Evolutionary conservation across 164 flowering plant genomes (phyloP).

Genomic region (Berberis thunbergii): DNA sequence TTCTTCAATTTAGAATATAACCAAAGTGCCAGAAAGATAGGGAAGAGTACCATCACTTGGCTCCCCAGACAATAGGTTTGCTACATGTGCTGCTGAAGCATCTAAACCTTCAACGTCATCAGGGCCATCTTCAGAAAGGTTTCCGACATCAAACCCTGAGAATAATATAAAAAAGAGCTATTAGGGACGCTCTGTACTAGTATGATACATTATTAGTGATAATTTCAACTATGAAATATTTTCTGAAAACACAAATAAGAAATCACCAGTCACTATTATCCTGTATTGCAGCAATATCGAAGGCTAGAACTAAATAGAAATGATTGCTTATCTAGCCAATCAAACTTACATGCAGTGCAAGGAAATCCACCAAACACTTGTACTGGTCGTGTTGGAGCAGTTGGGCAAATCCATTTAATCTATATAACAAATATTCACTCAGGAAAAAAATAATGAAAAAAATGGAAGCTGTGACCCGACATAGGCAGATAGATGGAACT

Average conservation of each 20-base stretch:
- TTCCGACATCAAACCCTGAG: constrained; percentile 86
- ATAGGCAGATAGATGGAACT: neutral
- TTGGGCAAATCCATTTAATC: constrained; percentile 64
- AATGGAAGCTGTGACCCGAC: neutral
- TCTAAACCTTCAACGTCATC: constrained; percentile 91
- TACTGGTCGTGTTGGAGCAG: constrained; percentile 56
- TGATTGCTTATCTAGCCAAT: neutral
- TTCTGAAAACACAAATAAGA: no score
- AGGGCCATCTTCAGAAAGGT: constrained; percentile 78
- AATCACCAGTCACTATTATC: no score
- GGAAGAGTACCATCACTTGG: constrained; percentile 67
- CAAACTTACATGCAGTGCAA: constrained; percentile 56
- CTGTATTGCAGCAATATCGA: neutral
- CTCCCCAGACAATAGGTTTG: constrained; percentile 82
- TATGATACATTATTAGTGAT: no score
- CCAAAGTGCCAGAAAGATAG: neutral
- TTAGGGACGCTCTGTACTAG: neutral
- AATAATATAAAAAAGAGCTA: neutral
- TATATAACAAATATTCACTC: constrained; percentile 10
- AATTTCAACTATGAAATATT: no score
- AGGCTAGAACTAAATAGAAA: neutral
- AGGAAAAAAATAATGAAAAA: neutral
- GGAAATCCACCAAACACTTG: constrained; percentile 58
- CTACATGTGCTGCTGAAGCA: constrained; percentile 93
- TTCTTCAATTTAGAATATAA: no score